Evolutionary conservation across 306 rosid genomes (phyloP).

Genomic region (Glycine tomentella): DNA sequence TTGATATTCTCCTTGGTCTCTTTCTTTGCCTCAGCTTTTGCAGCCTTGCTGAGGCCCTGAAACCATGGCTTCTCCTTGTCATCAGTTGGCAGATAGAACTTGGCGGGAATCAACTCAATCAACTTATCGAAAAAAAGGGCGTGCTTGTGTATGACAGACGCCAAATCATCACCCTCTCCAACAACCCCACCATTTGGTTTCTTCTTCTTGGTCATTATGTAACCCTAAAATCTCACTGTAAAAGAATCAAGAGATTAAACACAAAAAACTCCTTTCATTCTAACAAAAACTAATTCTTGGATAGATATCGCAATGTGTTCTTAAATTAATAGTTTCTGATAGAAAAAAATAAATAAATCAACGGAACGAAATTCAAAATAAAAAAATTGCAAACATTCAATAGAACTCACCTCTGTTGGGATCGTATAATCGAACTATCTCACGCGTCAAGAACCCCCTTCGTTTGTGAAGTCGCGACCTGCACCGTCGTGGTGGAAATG

Average conservation of each 20-base stretch:
- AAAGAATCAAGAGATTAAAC: not conserved
- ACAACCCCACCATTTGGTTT: constrained; percentile 34
- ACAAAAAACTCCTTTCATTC: not conserved
- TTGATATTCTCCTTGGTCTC: constrained; percentile 77
- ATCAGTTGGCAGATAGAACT: constrained; percentile 70
- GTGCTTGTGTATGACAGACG: constrained; percentile 63
- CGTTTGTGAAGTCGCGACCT: too few species aligned
- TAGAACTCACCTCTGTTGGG: not conserved
- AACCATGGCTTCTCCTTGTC: constrained; percentile 81
- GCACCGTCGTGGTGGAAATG: too few species aligned
- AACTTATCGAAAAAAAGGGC: constrained; percentile 76
- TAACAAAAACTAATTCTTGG: not conserved
- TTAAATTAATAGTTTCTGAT: too few species aligned
- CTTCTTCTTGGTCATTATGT: constrained; percentile 50
- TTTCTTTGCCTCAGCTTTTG: constrained; percentile 70
- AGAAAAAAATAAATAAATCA: not conserved
- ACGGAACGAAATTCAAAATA: not conserved
- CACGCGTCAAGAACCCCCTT: too few species aligned
- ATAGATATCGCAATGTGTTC: not conserved
- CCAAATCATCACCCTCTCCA: constrained; percentile 46
- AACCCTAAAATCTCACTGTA: constrained; percentile 15
- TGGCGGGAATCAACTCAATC: constrained; percentile 83
- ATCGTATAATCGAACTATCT: too few species aligned
- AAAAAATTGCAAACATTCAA: not conserved
- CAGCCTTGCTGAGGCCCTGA: constrained; percentile 79